Conservation (phyloP, 345 rosid species). For the Aegle marmelos region DNA sequence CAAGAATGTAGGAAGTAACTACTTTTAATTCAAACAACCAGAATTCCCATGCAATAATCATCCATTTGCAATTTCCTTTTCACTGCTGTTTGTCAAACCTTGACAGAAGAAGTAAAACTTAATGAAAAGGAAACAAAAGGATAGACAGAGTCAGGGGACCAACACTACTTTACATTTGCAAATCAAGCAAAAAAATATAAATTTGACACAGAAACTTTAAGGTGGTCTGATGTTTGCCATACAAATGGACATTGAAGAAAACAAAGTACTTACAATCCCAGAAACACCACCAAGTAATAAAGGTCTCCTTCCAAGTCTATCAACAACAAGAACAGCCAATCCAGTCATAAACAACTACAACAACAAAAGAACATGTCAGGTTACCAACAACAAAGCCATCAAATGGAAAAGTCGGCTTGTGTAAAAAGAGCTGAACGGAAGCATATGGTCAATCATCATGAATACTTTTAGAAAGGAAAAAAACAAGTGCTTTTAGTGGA, state of each 20-base stretch:
- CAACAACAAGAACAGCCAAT: slow-evolving; percentile 74
- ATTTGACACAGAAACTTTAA: background rate
- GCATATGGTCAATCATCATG: background rate
- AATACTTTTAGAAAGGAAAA: background rate
- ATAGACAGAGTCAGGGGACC: background rate
- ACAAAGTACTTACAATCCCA: slow-evolving; percentile 62
- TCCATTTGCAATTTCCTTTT: background rate
- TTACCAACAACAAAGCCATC: background rate
- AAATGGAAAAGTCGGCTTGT: background rate
- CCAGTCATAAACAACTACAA: slow-evolving; percentile 93
- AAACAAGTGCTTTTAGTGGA: background rate
- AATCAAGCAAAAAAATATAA: background rate
- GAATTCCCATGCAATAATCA: background rate
- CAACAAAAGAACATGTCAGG: slow-evolving; percentile 11
- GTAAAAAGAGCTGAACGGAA: background rate
- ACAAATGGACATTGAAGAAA: slow-evolving; percentile 10
- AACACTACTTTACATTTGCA: background rate
- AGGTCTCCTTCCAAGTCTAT: slow-evolving; percentile 94
- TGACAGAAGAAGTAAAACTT: background rate
- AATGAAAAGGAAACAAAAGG: background rate
- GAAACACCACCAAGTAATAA: slow-evolving; percentile 85
- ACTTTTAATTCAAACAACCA: slow-evolving; percentile 5
- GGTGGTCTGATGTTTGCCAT: slow-evolving; percentile 1
- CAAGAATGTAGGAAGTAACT: background rate
- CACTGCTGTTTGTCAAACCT: background rate